Base-by-base conservation (phyloP, 306 rosid species). In the Geum urbanum region DNA sequence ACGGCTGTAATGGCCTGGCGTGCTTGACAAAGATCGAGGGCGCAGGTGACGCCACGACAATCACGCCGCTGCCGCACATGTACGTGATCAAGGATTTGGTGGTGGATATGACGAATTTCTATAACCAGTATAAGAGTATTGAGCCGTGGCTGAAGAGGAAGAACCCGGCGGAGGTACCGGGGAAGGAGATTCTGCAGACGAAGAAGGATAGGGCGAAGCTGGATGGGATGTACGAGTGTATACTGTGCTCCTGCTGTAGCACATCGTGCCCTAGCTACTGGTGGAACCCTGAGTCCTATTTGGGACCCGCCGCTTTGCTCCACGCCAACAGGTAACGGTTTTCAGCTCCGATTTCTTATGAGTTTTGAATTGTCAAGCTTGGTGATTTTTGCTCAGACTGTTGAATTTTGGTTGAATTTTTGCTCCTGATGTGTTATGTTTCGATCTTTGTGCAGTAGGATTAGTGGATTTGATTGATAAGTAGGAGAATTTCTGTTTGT, bases 241-340 rank as follows among this genome's bases (percentile, higher is more conserved):
- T 95, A 12, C 79, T 95, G 41, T 95, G 99, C 51, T 95, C 97
- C 18, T 95, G 99, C 77, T 95, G 99, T 74, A 95, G 97, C 84
- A 91, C 99, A 8, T 89, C 99, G 24, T 95, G 99, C 84, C 99
- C 99, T 22, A 95, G 99, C 80, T 95, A 95, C 79, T 95, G 99
- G 99, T 95, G 99, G 99, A 95, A 95, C 74, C 95, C 99, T 3
- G 97, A 95, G 86, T 76, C 91, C 7, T 95, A 95, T 78, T 86
- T 95, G 39, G 99, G 99, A 5, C 99, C 99, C 4, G 99, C 99
- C 0, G 96, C 99, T 16, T 71, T 95, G 86, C 99, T 95, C 63
- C 96, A 91, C 43, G 99, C 99, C 75, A 91, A 95, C 70, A 82
- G 99, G 99, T 95, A 86, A 66, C 27, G 22, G 5, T 22, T 20